phyloP scores from a whole-genome alignment of 2,329 filamentous ascomycete species.

The Mollisiaceae sp. region DNA sequence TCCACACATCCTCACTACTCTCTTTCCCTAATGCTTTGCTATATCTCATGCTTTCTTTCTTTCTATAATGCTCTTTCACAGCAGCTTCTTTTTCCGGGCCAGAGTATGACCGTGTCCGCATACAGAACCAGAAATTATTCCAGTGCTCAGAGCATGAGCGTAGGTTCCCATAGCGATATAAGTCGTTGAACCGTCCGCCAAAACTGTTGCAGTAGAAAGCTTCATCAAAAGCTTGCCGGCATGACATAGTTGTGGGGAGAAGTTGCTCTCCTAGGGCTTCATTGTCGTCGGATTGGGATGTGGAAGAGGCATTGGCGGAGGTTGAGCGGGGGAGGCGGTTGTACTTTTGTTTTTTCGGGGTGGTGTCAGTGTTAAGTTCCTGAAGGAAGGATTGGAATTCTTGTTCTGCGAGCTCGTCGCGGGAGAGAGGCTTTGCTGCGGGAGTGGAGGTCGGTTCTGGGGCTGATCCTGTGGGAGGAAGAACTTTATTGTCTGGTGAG shows the following conservation, averaged over 20 bases:
- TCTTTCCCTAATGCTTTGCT: slow-evolving; percentile 69
- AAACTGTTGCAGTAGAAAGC: slow-evolving; percentile 94
- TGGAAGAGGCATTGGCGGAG: slow-evolving; percentile 28
- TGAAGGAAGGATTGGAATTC: slow-evolving; percentile 43
- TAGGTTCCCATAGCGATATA: slow-evolving; percentile 85
- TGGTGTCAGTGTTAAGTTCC: slow-evolving; percentile 41
- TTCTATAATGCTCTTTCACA: slow-evolving; percentile 44
- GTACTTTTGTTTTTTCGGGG: slow-evolving; percentile 34
- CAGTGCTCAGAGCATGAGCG: slow-evolving; percentile 83
- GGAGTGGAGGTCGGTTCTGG: slow-evolving; percentile 24
- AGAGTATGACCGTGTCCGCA: slow-evolving; percentile 74
- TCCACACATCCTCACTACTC: slow-evolving; percentile 92
- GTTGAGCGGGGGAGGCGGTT: slow-evolving; percentile 32
- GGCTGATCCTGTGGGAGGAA: slow-evolving; percentile 30
- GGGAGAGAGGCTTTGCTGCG: slow-evolving; percentile 30
- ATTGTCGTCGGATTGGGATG: slow-evolving; percentile 10
- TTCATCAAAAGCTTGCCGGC: slow-evolving; percentile 86
- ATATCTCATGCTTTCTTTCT: slow-evolving; percentile 61
- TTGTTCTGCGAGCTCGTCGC: slow-evolving; percentile 42
- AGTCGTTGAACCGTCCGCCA: slow-evolving; percentile 87
- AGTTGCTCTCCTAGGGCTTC: slow-evolving; percentile 67
- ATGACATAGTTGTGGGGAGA: slow-evolving; percentile 84
- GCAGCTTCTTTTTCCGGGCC: slow-evolving; percentile 61
- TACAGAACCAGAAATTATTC: slow-evolving; percentile 98
- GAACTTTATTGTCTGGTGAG: slow-evolving; percentile 26